These are phyloP conservation scores for Laguncularia racemosa DNA, from an alignment of 345 rosid species.

Conservation along the genomic window DNA sequence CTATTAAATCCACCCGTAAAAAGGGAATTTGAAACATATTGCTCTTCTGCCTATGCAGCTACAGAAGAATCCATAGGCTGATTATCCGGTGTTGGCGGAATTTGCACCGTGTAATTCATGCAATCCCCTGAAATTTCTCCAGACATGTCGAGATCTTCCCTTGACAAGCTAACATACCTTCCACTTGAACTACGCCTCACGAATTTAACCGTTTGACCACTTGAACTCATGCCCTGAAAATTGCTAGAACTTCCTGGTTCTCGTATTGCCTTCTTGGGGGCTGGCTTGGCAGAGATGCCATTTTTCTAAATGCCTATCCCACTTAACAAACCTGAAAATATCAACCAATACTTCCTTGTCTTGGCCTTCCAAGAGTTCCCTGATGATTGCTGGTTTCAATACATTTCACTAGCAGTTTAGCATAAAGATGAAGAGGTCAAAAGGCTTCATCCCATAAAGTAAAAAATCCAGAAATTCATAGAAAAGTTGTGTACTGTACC, in stretches of 20 bases:
- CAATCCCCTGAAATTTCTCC: conserved; percentile 74
- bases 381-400: too few relatives aligned
- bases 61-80: conserved; percentile 69
- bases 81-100: conserved; percentile 90
- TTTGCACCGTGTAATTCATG: conserved; percentile 87
- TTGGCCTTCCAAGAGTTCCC: too few relatives aligned
- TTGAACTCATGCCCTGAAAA: conserved; percentile 13
- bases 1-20: conserved; percentile 95
- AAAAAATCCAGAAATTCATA: too few relatives aligned
- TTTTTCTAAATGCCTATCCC: conserved; percentile 13
- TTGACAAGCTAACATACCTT: conserved; percentile 73
- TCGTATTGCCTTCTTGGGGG: conserved; percentile 51
- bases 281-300: conserved; percentile 53
- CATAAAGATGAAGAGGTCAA: too few relatives aligned
- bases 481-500: too few relatives aligned
- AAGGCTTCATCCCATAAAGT: too few relatives aligned
- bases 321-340: too few relatives aligned
- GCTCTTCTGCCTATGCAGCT: conserved; percentile 67
- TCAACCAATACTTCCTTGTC: too few relatives aligned
- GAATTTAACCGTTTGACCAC: conserved; percentile 83
- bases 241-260: conserved; percentile 35
- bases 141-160: conserved; percentile 80
- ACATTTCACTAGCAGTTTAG: too few relatives aligned
- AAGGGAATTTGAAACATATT: conserved; percentile 79
- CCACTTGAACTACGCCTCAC: conserved; percentile 90